Conservation (phyloP, 495 filamentous ascomycete species). For the Rostrohypoxylon terebratum region DNA sequence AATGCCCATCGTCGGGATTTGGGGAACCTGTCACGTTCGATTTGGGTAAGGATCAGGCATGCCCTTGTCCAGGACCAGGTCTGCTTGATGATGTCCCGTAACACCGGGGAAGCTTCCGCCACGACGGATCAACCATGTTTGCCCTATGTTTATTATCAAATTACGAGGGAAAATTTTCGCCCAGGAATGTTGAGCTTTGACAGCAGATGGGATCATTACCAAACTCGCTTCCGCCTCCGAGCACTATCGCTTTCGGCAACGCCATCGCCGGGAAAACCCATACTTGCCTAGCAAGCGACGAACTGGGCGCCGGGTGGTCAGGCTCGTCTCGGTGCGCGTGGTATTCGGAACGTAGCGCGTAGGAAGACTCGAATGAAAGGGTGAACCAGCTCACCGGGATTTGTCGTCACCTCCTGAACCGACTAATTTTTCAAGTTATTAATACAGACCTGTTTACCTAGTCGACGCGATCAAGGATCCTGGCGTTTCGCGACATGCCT, state of each 20-base stretch:
- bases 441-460: background rate
- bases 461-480: slow-evolving; percentile 5
- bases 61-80: slow-evolving; percentile 31
- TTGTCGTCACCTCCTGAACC: slow-evolving; percentile 9
- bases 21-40: slow-evolving; percentile 41
- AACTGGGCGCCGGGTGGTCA: slow-evolving; percentile 31
- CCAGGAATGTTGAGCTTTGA: slow-evolving; percentile 37
- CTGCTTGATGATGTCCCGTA: slow-evolving; percentile 27
- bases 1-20: slow-evolving; percentile 35
- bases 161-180: slow-evolving; percentile 37
- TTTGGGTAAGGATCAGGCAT: slow-evolving; percentile 36
- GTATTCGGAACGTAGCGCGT: slow-evolving; percentile 13
- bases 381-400: slow-evolving; percentile 11
- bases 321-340: slow-evolving; percentile 5
- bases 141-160: slow-evolving; percentile 36
- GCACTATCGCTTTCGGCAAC: slow-evolving; percentile 31
- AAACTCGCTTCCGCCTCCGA: slow-evolving; percentile 30
- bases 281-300: slow-evolving; percentile 28
- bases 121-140: slow-evolving; percentile 35
- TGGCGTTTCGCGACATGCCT: background rate
- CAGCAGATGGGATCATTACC: slow-evolving; percentile 22
- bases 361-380: slow-evolving; percentile 21
- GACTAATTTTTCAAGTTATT: background rate
- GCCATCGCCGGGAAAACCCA: slow-evolving; percentile 18
- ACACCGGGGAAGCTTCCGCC: slow-evolving; percentile 45